phyloP scores from a whole-genome alignment of 148 eudicot genomes.

The Oxyria digyna region DNA sequence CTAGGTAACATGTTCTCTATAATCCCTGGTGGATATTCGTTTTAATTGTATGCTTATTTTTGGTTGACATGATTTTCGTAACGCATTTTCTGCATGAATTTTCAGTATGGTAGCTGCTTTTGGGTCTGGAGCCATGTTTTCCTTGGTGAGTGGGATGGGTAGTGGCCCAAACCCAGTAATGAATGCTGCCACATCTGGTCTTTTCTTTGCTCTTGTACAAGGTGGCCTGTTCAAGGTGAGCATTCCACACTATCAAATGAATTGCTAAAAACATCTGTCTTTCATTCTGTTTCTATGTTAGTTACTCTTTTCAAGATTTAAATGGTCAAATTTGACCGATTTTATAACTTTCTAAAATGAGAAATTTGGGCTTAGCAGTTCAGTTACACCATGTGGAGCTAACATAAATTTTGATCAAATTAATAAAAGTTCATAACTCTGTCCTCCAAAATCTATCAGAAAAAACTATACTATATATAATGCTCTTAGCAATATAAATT shows the following conservation, averaged over 20 bases:
- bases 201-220: conserved; percentile 85
- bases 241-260: background rate
- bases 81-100: background rate
- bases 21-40: too few species aligned
- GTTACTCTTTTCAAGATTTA: background rate
- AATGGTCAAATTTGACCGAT: too few species aligned
- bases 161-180: conserved; percentile 72
- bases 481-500: background rate
- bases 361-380: background rate
- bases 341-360: background rate
- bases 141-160: conserved; percentile 90
- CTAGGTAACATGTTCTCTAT: conserved; percentile 35
- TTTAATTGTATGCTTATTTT: background rate
- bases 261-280: background rate
- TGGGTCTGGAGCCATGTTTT: conserved; percentile 86
- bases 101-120: conserved; percentile 96
- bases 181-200: conserved; percentile 61
- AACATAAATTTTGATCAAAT: background rate
- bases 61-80: background rate
- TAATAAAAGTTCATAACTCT: background rate
- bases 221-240: conserved; percentile 85
- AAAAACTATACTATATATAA: background rate
- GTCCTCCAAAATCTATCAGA: background rate
- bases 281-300: background rate
- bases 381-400: background rate